Base-by-base conservation (phyloP, 305 asterid genomes). In the Fraxinus floribunda region DNA sequence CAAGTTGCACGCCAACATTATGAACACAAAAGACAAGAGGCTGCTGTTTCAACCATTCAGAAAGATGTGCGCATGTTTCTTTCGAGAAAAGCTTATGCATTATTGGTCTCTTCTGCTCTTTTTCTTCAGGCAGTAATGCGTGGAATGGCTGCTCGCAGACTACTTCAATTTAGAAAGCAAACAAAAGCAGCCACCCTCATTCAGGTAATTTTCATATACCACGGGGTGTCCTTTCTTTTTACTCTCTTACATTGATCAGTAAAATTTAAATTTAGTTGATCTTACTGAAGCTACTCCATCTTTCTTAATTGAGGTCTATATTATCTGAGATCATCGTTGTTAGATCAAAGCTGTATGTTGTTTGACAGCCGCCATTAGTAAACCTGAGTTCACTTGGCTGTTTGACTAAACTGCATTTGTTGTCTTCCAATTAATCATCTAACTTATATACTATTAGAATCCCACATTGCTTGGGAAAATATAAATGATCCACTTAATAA, bases 31-130 rank as follows among this genome's bases (percentile, higher is more conserved):
- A 90, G 97, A 85, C 88, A 90, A 87, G 91, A 70, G 76, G 90
- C 90, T 86, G 97, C 97, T 82, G 92, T 91, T 88, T 79, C 89
- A 80, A 92, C 81, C 85, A 92, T 94, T 85, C 97, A 93, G 86
- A 92, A 87, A 87, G 88, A 87, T 77, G 89, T 82, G 46, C 93
- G 93, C 76, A 90, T 90, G 93, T 87, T 85, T 84, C 78, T 88
- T 34, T 90, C 88, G 7, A 90, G 87, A 86, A 90, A 85, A 82
- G 80, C 88, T 82, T 91, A 88, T 88, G 70, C 32, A 44, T 11
- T 81, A 30, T 77, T 91, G 86, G 81, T 86, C 84, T 78, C 84
- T 44, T 90, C 95, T 78, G 94, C 92, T 82, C 75, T 90, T 88
- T 60, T 75, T 24, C 82, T 94, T 87, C 98, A 94, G 84, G 78